phyloP scores from a whole-genome alignment of 495 filamentous ascomycete species.

The Glarea lozoyensis region DNA sequence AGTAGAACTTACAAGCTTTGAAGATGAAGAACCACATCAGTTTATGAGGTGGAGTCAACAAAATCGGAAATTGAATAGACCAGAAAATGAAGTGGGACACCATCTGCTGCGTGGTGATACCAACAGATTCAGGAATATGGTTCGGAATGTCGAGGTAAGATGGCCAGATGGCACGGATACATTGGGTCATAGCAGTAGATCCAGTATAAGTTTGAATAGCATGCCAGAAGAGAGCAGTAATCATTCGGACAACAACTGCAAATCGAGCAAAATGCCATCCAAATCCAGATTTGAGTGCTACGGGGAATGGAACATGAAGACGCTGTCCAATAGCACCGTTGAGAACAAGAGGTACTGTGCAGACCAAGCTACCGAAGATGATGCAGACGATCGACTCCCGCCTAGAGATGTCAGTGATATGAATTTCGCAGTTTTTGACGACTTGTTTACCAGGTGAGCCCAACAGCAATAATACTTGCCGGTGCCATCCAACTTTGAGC shows the following conservation, averaged over 20 bases:
- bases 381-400: conserved; percentile 33
- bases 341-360: conserved; percentile 35
- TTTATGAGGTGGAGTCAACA: conserved; percentile 40
- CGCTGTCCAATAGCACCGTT: conserved; percentile 39
- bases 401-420: neutral
- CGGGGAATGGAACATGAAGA: conserved; percentile 35
- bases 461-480: conserved; percentile 38
- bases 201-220: conserved; percentile 35
- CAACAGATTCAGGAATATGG: conserved; percentile 35
- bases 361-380: conserved; percentile 29
- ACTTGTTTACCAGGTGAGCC: conserved; percentile 33
- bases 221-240: conserved; percentile 39
- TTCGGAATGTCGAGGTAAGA: conserved; percentile 34
- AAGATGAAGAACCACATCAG: conserved; percentile 42
- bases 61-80: conserved; percentile 37
- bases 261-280: conserved; percentile 33
- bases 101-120: conserved; percentile 42
- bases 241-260: conserved; percentile 31
- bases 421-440: neutral
- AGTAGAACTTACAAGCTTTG: conserved; percentile 24
- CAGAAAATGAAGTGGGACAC: conserved; percentile 39
- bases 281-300: conserved; percentile 32
- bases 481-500: conserved; percentile 33
- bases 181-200: conserved; percentile 32
- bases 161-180: conserved; percentile 37